phyloP scores from a whole-genome alignment of 768 basidiomycete species.

The Suillus discolor region DNA sequence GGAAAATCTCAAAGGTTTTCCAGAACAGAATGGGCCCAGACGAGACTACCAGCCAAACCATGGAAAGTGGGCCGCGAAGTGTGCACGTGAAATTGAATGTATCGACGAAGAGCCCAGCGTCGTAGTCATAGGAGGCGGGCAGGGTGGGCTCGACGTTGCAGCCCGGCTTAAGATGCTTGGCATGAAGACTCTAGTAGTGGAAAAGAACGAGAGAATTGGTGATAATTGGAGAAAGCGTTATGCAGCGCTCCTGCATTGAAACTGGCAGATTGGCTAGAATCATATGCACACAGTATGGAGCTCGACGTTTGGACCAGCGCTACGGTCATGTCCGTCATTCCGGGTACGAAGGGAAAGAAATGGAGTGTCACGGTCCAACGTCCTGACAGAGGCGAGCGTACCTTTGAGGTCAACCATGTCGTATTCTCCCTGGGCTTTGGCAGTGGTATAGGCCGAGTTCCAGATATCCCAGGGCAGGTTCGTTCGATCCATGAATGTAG shows the following conservation, averaged over 20 bases:
- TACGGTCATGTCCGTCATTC: slow-evolving; percentile 27
- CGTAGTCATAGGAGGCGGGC: slow-evolving; percentile 53
- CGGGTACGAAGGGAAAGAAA: slow-evolving; percentile 36
- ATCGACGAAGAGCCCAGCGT: slow-evolving; percentile 51
- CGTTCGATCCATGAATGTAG: slow-evolving; percentile 8
- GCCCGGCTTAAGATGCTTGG: slow-evolving; percentile 49
- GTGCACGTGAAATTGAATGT: slow-evolving; percentile 29
- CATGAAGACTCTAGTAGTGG: slow-evolving; percentile 23
- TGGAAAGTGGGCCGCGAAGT: slow-evolving; percentile 32
- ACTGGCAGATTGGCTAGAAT: slow-evolving; percentile 71
- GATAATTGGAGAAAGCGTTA: slow-evolving; percentile 47
- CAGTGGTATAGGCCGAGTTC: slow-evolving; percentile 45
- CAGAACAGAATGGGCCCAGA: slow-evolving; percentile 45
- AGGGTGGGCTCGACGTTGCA: slow-evolving; percentile 56
- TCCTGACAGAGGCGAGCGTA: slow-evolving; percentile 35
- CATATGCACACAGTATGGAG: slow-evolving; percentile 60
- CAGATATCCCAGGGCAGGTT: slow-evolving; percentile 47
- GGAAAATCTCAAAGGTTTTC: slow-evolving; percentile 49
- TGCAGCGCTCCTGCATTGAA: slow-evolving; percentile 52
- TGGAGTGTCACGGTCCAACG: slow-evolving; percentile 48
- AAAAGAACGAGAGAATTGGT: slow-evolving; percentile 29
- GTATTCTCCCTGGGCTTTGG: slow-evolving; percentile 52
- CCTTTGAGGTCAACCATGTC: slow-evolving; percentile 50
- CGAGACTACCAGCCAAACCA: slow-evolving; percentile 43
- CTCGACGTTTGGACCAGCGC: slow-evolving; percentile 65